Percentiles rank a stretch among this genome's conserved stretches.
Evolutionary conservation across 2,329 filamentous ascomycete species (phyloP).

Genomic region (Fusarium mangiferae): DNA sequence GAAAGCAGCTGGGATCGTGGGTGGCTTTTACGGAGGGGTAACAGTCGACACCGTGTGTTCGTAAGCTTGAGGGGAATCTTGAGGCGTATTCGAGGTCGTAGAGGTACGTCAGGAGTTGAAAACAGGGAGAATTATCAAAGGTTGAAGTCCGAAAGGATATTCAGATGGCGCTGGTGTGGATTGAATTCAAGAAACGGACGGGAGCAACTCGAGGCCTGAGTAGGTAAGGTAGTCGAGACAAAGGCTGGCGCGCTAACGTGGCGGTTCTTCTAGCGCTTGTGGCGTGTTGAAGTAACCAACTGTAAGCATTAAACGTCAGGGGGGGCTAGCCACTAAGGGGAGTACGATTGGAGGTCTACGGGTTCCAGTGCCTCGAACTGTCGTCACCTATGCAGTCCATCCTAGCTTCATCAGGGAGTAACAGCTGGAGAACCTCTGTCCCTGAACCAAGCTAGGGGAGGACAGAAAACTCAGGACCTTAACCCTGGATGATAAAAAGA

Average conservation of each 20-base stretch:
- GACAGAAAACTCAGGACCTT: too few species aligned
- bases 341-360: neutral
- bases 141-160: slow-evolving; percentile 26
- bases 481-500: too few species aligned
- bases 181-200: slow-evolving; percentile 29
- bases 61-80: neutral
- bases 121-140: slow-evolving; percentile 1
- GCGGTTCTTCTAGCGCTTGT: slow-evolving; percentile 40
- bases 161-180: slow-evolving; percentile 15
- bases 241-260: slow-evolving; percentile 36
- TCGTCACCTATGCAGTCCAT: neutral
- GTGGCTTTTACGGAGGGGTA: neutral
- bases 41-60: neutral
- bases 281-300: slow-evolving; percentile 30
- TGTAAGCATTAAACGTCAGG: slow-evolving; percentile 19
- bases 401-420: neutral
- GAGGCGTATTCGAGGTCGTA: neutral
- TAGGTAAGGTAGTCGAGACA: slow-evolving; percentile 4
- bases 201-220: slow-evolving; percentile 12
- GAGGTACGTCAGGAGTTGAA: neutral
- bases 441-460: neutral
- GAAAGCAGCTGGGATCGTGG: slow-evolving; percentile 3
- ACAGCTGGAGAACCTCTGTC: neutral
- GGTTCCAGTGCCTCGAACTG: neutral
- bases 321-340: slow-evolving; percentile 1